A percentile compares a stretch with the other conserved stretches of the same genome.
phyloP scores from a whole-genome alignment of 345 rosid species.

The Eucalyptus globulus region DNA sequence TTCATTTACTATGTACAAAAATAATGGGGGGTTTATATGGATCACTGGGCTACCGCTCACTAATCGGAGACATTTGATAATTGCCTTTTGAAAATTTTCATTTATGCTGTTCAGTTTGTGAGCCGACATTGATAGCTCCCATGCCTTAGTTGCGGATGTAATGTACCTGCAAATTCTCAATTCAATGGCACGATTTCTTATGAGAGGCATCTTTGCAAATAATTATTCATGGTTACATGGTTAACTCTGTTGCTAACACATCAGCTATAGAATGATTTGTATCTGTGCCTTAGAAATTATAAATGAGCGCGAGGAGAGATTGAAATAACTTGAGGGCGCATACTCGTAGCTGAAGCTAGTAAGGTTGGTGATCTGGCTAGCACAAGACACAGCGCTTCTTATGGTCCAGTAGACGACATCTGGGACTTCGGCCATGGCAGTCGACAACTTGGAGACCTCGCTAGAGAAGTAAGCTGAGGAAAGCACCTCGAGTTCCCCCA shows the following conservation, averaged over 20 bases:
- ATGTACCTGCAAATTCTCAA: slow-evolving; percentile 19
- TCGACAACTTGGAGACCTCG: slow-evolving; percentile 10
- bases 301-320: background rate
- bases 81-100: slow-evolving; percentile 39
- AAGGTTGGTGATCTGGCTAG: slow-evolving; percentile 41
- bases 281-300: too few relatives aligned
- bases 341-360: slow-evolving; percentile 49
- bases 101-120: slow-evolving; percentile 59
- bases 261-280: background rate
- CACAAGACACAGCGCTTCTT: slow-evolving; percentile 50
- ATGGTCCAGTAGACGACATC: slow-evolving; percentile 74
- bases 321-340: background rate
- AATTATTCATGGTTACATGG: background rate
- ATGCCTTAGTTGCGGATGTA: slow-evolving; percentile 38
- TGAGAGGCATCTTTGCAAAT: background rate
- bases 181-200: background rate
- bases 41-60: slow-evolving; percentile 6
- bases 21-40: background rate
- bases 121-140: slow-evolving; percentile 63
- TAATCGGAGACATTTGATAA: slow-evolving; percentile 51
- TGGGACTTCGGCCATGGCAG: slow-evolving; percentile 31
- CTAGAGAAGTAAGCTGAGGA: slow-evolving; percentile 29
- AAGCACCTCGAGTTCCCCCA: slow-evolving; percentile 35
- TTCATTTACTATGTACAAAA: background rate
- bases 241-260: background rate